Conservation (phyloP, 2,329 filamentous ascomycete genomes). For the Colletotrichum gloeosporioides region DNA sequence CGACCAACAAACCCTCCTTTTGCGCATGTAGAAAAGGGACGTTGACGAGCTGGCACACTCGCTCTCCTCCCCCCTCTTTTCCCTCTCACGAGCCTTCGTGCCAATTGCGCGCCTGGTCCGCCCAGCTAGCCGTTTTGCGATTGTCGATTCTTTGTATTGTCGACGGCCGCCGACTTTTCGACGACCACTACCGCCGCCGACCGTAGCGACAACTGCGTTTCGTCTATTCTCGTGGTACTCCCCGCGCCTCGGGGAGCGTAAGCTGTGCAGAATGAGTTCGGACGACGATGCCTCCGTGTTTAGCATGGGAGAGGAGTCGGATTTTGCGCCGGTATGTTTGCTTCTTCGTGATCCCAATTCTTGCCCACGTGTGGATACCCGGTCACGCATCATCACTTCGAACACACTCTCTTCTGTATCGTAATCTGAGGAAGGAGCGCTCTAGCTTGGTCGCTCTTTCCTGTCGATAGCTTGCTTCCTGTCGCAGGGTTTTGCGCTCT, state of each 20-base stretch:
- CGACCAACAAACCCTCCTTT: background rate
- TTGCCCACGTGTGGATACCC: background rate
- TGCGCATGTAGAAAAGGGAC: constrained; percentile 10
- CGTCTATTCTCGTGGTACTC: constrained; percentile 3
- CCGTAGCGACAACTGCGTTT: background rate
- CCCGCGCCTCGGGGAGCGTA: constrained; percentile 11
- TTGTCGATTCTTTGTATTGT: background rate
- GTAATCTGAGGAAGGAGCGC: background rate
- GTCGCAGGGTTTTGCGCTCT: background rate
- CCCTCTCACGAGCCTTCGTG: constrained; percentile 1
- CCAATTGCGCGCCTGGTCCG: constrained; percentile 19
- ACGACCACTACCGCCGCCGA: background rate
- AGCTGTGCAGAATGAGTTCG: constrained; percentile 54
- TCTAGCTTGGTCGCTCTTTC: background rate
- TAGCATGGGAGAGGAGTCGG: constrained; percentile 45
- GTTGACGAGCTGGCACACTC: constrained; percentile 19
- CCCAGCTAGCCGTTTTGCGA: constrained; percentile 13
- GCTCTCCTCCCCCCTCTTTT: constrained; percentile 5
- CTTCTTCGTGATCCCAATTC: background rate
- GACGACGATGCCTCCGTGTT: constrained; percentile 57
- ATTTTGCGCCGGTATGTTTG: constrained; percentile 42
- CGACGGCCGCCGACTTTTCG: background rate
- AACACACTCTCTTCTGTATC: background rate
- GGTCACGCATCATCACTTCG: background rate
- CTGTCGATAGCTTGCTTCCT: background rate